phyloP scores from a whole-genome alignment of 225 moss, liverwort and hornwort species.

The Straminergon stramineum region DNA sequence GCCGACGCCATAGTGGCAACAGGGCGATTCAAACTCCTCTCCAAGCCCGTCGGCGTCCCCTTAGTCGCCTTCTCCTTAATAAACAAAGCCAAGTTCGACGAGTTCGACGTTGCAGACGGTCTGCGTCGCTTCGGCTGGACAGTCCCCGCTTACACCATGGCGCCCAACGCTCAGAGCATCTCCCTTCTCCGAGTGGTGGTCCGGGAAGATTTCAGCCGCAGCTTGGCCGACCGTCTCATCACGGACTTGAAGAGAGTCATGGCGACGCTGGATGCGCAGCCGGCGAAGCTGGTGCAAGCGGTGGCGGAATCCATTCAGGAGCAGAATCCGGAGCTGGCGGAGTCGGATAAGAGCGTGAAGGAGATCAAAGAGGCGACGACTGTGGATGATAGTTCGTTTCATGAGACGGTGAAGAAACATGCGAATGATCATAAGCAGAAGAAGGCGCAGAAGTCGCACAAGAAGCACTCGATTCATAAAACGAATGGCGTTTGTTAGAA shows the following conservation, averaged over 20 bases:
- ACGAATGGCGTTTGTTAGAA: slow-evolving; percentile 1
- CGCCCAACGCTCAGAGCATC: slow-evolving; percentile 52
- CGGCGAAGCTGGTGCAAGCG: slow-evolving; percentile 29
- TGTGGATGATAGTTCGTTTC: slow-evolving; percentile 12
- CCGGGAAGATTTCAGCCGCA: slow-evolving; percentile 78
- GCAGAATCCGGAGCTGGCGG: slow-evolving; percentile 11
- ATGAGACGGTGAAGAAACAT: slow-evolving; percentile 5
- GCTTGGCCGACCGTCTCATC: slow-evolving; percentile 58
- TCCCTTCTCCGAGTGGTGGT: slow-evolving; percentile 67
- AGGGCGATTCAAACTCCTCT: slow-evolving; percentile 56
- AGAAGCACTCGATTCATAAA: slow-evolving; percentile 14
- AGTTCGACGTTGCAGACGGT: slow-evolving; percentile 52
- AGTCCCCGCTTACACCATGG: slow-evolving; percentile 94
- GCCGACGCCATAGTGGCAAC: slow-evolving; percentile 22
- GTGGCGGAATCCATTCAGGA: slow-evolving; percentile 17
- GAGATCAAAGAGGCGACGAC: slow-evolving; percentile 13
- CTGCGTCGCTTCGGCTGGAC: slow-evolving; percentile 72
- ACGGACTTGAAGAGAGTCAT: slow-evolving; percentile 23
- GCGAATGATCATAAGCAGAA: background rate
- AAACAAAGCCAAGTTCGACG: slow-evolving; percentile 30
- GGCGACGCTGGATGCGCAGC: slow-evolving; percentile 19
- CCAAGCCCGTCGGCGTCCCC: slow-evolving; percentile 61
- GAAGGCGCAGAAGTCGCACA: slow-evolving; percentile 5
- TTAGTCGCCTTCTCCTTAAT: slow-evolving; percentile 64
- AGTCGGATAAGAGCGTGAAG: background rate